Base-by-base conservation (phyloP, 495 filamentous ascomycete species). In the Penicillium maclennaniae region DNA sequence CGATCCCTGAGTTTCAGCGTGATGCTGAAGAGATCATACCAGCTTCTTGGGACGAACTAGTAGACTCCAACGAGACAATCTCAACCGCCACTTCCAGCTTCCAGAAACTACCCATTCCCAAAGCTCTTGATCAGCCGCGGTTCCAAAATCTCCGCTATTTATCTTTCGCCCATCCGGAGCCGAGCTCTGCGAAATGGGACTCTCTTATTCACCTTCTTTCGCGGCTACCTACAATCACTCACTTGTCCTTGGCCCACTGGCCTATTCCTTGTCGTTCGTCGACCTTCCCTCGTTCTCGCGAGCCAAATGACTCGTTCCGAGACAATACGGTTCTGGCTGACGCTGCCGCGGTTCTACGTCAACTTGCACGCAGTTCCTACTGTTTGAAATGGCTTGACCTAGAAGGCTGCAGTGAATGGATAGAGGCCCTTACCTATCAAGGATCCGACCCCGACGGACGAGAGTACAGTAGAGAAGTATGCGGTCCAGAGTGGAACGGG, bases 171-270 rank as follows among this genome's bases (percentile, higher is more conserved):
- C 71, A 78, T 48, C 77, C 78, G 1, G 60, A 55, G 17, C 49
- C 60, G 3, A 34, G 47, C 14, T 49, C 55, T 17, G 78, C 79
- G 8, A 87, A 81, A 25, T 93, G 89, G 89, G 76, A 79, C 14
- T 75, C 81, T 7, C 79, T 93, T 20, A 72, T 92, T 12, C 53
- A 72, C 5, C 67, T 92, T n/a, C 72, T 84, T 0, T 68, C 77
- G 0, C 81, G 83, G 44, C 65, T 89, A 0, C 74, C 82, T 0
- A 82, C 72, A 0, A 71, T 93, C 36, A 92, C 89, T 0, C 87
- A 93, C 54, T 78, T 95, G 3, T 89, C 84, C 25, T 72, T 95
- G 5, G 86, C 88, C 9, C 66, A 86, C 64, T 96, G 91, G 91
- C 89, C 91, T 2, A 71, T 79, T 17, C 91, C 91, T 0, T 79